Percentiles rank a stretch among this genome's conserved stretches.
Evolutionary conservation across 1,139 yeast species (phyloP).

Genomic region (Zhuliangozyma parablackwelliae): DNA sequence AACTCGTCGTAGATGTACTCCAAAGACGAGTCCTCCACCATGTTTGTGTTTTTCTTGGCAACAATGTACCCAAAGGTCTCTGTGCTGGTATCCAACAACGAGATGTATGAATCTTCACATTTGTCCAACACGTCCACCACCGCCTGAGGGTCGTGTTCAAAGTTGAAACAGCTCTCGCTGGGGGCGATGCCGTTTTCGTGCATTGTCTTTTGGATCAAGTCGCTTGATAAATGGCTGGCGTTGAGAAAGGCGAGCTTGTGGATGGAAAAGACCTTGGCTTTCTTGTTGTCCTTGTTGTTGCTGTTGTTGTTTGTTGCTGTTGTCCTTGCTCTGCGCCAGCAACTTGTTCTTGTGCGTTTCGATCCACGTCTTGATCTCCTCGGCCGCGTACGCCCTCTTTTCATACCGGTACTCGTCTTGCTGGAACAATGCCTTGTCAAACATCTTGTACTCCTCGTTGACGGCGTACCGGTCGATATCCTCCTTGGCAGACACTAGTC

Average conservation of each 20-base stretch:
- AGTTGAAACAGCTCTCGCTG: conserved; percentile 26
- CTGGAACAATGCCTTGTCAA: conserved; percentile 32
- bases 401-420: conserved; percentile 4
- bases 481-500: conserved; percentile 72
- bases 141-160: conserved; percentile 13
- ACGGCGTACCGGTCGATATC: conserved; percentile 62
- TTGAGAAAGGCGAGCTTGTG: conserved; percentile 68
- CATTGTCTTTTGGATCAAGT: conserved; percentile 61
- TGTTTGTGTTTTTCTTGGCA: conserved; percentile 52
- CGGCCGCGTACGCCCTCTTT: conserved; percentile 20
- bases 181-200: conserved; percentile 44
- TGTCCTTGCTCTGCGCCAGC: conserved; percentile 13
- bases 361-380: conserved; percentile 49
- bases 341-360: conserved; percentile 29
- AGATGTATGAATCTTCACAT: conserved; percentile 40
- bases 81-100: conserved; percentile 16
- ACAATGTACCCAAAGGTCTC: conserved; percentile 60
- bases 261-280: conserved; percentile 53
- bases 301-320: background rate
- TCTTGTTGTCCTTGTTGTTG: conserved; percentile 13
- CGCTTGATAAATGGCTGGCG: conserved; percentile 74
- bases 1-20: conserved; percentile 68
- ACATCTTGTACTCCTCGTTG: conserved; percentile 63
- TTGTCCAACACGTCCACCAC: conserved; percentile 45
- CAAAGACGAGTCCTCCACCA: conserved; percentile 23